Base-by-base conservation (phyloP, 2,329 filamentous ascomycete species). In the Fusarium temperatum region DNA sequence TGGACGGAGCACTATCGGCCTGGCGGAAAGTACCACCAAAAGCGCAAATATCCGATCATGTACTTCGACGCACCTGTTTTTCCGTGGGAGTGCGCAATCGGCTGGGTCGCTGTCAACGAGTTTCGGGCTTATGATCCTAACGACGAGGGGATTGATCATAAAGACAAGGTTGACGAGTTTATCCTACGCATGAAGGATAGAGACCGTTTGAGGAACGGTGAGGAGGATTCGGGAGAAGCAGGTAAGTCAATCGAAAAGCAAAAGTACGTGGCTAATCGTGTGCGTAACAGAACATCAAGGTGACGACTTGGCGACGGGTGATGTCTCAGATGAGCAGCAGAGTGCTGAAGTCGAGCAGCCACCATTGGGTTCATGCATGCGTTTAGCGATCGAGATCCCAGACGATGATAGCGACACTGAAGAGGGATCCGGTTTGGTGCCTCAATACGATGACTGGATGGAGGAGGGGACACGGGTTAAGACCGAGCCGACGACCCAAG, bases 31-130 rank as follows among this genome's bases (percentile, higher is more conserved):
- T 48, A 5, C 3, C 20, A 48, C 1, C 6, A 48, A 3, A 48
- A 3, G 2, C 26, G 45, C 1, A 48, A 48, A 18, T 48, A 48
- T 0, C 45, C 45, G 0, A 3, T 48, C 0, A 48, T 48, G 45
- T 48, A 48, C 26, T 1, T 48, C 24, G 45, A 48, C 0, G 45
- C 45, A 11, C 12, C 18, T 1, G n/a, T 24, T 2, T 36, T 53
- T 22, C 48, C 48, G 2, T 36, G 48, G 32, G n/a, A 53, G 0
- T 54, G 51, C 0, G n/a, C 17, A 17, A 26, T 38, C 0, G 32
- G 51, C 0, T 54, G 51, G 51, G 24, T 54, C 0, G 18, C 9
- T 0, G 35, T 54, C 0, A 26, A 38, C 3, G 35, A 54, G 18
- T 54, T 54, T 24, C 35, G 32, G 5, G 20, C 24, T 3, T 54